Conservation (phyloP, 352 stramenopile species). For the Globisporangium abappressorium region DNA sequence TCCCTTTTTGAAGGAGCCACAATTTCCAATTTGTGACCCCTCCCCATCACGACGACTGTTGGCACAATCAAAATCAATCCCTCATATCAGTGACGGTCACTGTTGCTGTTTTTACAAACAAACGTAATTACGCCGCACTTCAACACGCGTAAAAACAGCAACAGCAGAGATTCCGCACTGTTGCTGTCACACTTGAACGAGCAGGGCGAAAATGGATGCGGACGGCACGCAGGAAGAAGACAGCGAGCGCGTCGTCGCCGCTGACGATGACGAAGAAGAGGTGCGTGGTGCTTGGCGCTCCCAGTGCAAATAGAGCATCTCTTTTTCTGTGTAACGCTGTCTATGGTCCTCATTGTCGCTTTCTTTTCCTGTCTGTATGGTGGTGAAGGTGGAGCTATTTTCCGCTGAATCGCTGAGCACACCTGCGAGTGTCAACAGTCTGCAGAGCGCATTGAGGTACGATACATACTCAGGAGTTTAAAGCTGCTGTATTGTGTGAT, state of each 20-base stretch:
- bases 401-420: conserved; percentile 14
- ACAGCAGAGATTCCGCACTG: not conserved
- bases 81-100: not conserved
- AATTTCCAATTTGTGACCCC: not conserved
- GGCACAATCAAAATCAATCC: not conserved
- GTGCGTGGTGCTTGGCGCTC: conserved; percentile 1
- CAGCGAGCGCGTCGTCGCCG: not conserved
- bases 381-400: conserved; percentile 29
- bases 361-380: not conserved
- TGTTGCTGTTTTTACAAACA: not conserved
- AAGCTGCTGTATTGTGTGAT: not conserved
- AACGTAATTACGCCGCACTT: conserved; percentile 13
- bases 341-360: not conserved
- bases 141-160: conserved; percentile 10
- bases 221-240: conserved; percentile 1
- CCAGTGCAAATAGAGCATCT: not conserved
- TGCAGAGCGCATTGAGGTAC: conserved; percentile 12
- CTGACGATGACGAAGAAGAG: conserved; percentile 20
- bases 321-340: not conserved
- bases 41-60: not conserved
- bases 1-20: not conserved
- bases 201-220: conserved; percentile 13
- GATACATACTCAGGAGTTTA: not conserved
- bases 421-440: not conserved
- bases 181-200: not conserved